Percentiles rank a stretch among this genome's conserved stretches.
Conservation (phyloP, 139 green algal species). For the Chlorella sp. region DNA sequence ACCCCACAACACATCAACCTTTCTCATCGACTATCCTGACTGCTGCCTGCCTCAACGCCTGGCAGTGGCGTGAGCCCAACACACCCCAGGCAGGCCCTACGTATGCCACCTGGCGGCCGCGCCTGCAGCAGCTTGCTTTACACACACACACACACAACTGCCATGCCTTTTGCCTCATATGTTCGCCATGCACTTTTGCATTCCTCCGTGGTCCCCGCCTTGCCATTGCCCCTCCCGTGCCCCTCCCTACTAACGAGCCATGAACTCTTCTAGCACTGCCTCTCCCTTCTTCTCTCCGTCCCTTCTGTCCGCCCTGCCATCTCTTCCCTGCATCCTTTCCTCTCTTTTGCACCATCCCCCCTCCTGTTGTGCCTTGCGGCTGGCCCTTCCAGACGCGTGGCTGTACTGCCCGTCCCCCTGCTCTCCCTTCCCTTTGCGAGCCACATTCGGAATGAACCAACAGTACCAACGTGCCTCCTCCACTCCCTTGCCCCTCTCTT, state of each 20-base stretch:
- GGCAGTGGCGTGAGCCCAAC: too few species aligned
- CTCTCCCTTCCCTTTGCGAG: neutral
- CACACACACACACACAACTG: neutral
- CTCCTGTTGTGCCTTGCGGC: neutral
- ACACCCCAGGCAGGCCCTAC: too few species aligned
- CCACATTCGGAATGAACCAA: neutral
- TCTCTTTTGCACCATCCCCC: too few species aligned
- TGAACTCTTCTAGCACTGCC: neutral
- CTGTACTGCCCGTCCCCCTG: neutral
- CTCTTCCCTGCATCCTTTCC: neutral
- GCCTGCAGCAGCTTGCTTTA: neutral
- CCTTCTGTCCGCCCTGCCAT: neutral
- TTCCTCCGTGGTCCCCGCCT: neutral
- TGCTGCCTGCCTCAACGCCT: too few species aligned
- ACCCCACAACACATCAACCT: too few species aligned
- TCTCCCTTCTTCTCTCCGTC: neutral
- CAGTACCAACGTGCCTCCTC: neutral
- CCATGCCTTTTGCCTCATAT: neutral
- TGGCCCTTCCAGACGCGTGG: neutral
- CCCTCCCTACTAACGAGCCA: too few species aligned
- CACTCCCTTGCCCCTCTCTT: neutral
- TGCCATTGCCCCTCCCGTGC: neutral
- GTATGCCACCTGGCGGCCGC: too few species aligned
- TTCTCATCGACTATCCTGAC: too few species aligned
- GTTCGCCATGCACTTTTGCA: neutral